Percentiles rank a stretch among this genome's conserved stretches.
These are phyloP conservation scores for Thielaviopsis musarum DNA, from an alignment of 2,329 filamentous ascomycete genomes.

Conservation along the genomic window DNA sequence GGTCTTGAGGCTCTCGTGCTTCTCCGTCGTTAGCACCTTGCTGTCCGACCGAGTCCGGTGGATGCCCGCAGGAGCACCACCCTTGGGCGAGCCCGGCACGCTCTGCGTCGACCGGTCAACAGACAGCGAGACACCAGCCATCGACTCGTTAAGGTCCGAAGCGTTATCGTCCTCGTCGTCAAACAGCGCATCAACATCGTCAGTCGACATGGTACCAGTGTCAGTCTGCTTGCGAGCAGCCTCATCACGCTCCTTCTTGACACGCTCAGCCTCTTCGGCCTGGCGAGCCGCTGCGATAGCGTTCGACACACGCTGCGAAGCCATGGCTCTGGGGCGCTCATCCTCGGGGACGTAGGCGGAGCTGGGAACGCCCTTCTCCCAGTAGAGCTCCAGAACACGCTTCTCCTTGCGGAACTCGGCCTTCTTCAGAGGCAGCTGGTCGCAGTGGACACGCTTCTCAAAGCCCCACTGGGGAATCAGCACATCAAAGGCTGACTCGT, in stretches of 20 bases:
- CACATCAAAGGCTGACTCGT: slow-evolving; percentile 96
- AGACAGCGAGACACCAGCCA: slow-evolving; percentile 74
- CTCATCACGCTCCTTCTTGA: slow-evolving; percentile 75
- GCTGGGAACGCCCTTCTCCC: slow-evolving; percentile 97
- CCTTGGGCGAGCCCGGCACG: slow-evolving; percentile 78
- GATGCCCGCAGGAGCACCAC: slow-evolving; percentile 43
- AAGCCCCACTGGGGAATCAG: slow-evolving; percentile 97
- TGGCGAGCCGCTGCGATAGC: slow-evolving; percentile 62
- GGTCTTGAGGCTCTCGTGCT: slow-evolving; percentile 79
- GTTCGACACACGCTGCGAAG: slow-evolving; percentile 56
- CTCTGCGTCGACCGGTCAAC: slow-evolving; percentile 79
- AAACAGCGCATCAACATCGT: slow-evolving; percentile 89
- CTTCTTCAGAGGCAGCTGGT: slow-evolving; percentile 94
- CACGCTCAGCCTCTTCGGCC: slow-evolving; percentile 66
- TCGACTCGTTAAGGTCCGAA: slow-evolving; percentile 77
- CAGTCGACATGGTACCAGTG: slow-evolving; percentile 82
- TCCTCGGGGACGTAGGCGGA: slow-evolving; percentile 94
- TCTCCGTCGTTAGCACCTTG: slow-evolving; percentile 65
- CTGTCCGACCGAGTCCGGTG: slow-evolving; percentile 88
- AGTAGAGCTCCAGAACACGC: slow-evolving; percentile 88
- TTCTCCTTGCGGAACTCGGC: slow-evolving; percentile 98
- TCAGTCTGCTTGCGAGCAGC: slow-evolving; percentile 85
- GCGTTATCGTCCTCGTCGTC: slow-evolving; percentile 69
- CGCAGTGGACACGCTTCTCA: slow-evolving; percentile 97
- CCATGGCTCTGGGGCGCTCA: slow-evolving; percentile 73